Base-by-base conservation (phyloP, 768 basidiomycete species). In the Phaeolepiota aurea region DNA sequence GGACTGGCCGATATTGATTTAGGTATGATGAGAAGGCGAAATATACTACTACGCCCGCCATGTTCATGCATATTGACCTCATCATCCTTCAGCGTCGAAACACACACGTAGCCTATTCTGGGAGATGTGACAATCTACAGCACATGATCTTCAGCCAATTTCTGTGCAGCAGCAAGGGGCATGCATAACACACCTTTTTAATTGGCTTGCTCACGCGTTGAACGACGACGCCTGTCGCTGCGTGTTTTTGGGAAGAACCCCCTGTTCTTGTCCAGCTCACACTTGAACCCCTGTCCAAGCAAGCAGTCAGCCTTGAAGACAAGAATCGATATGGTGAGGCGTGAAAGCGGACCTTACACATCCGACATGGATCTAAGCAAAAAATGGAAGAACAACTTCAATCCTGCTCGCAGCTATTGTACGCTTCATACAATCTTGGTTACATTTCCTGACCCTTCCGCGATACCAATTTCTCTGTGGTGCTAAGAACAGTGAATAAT, bases 281-380 rank as follows among this genome's bases (percentile, higher is more conserved):
- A 69, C 33, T 72, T 76, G 54, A 87, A 87, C 37, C 85, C 84
- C 52, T 82, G 71, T 50, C 86, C 85, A 14, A 87, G 66, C 13
- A 87, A 56, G 22, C 84, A 65, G 55, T 87, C 85, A 9, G 83
- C 84, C 58, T 87, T 83, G 20, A 87, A 48, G 1, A 87, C 73
- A 16, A 81, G 69, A 25, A 79, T 73, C 14, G 77, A 83, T 20
- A 79, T 68, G 11, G 57, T 50, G 0, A 42, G n/a, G 0, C 45
- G 53, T 12, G 38, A 28, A 7, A 7, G n/a, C 58, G 22, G 22
- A 64, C 68, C 68, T 62, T 72, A 69, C 13, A 71, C 71, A 44
- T 72, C 69, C 18, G 69, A 67, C 59, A 72, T 51, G 44, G 58
- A 65, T 46, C 68, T 69, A 40, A 16, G 13, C 35, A 25, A 15